Percentiles rank a stretch among this genome's conserved stretches.
These are phyloP conservation scores for Phytophthora fragariae DNA, from an alignment of 352 stramenopile genomes.

Conservation along the genomic window DNA sequence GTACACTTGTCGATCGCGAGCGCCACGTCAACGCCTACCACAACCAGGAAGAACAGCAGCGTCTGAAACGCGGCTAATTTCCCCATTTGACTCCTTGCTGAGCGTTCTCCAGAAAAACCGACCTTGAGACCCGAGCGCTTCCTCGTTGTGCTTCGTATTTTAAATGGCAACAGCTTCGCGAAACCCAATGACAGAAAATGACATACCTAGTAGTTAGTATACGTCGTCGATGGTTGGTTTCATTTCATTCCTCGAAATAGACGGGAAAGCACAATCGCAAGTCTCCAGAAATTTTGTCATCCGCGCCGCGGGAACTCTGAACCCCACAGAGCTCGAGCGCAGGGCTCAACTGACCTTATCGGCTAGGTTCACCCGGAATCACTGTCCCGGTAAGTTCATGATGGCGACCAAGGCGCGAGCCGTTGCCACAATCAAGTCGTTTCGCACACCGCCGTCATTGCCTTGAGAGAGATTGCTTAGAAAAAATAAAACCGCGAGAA, in stretches of 20 bases:
- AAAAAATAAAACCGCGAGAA: constrained; percentile 64
- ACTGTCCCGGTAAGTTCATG: constrained; percentile 36
- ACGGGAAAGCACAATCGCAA: constrained; percentile 20
- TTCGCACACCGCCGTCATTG: constrained; percentile 21
- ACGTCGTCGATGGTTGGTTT: constrained; percentile 9
- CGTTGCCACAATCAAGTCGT: constrained; percentile 61
- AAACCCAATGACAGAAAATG: constrained; percentile 18
- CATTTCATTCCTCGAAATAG: constrained; percentile 6
- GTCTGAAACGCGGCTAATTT: constrained; percentile 7
- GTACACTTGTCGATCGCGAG: constrained; percentile 34
- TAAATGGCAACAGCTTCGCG: constrained; percentile 17
- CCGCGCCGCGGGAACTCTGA: too few relatives aligned
- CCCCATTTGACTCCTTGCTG: constrained; percentile 14
- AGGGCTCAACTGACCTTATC: not conserved
- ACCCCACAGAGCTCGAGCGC: too few relatives aligned
- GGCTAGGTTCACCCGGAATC: constrained; percentile 1
- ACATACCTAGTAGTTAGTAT: constrained; percentile 1
- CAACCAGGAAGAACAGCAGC: constrained; percentile 23
- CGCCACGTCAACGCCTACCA: constrained; percentile 3
- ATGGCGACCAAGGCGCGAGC: constrained; percentile 50
- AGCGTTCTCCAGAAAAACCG: not conserved
- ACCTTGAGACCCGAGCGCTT: constrained; percentile 3
- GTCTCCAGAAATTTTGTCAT: constrained; percentile 4
- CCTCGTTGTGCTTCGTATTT: constrained; percentile 17
- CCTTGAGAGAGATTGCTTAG: constrained; percentile 49